phyloP scores from a whole-genome alignment of 176 grass and related monocot genomes.

The Cymbopogon citratus region DNA sequence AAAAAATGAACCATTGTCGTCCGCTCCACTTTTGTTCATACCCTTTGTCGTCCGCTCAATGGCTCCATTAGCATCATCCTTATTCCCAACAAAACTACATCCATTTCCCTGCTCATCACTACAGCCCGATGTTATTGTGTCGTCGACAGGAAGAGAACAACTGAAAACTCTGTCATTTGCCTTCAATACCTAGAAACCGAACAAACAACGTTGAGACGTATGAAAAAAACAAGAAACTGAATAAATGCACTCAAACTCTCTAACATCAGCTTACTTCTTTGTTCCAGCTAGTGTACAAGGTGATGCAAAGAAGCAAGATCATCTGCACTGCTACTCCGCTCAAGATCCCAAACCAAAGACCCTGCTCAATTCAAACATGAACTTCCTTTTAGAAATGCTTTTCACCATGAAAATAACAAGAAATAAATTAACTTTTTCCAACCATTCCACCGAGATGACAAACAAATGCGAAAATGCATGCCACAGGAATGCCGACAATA shows the following conservation, averaged over 20 bases:
- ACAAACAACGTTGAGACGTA: not conserved
- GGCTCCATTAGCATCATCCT: not conserved
- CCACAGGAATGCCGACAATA: not conserved
- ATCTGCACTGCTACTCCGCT: constrained; percentile 1
- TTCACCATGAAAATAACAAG: not conserved
- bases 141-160: not conserved
- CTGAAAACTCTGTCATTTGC: constrained; percentile 10
- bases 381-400: not conserved
- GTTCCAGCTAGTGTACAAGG: not conserved
- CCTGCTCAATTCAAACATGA: not conserved
- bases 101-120: not conserved
- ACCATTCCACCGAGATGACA: constrained; percentile 6
- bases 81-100: not conserved
- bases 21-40: not conserved
- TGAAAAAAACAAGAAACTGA: not conserved
- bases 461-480: not conserved
- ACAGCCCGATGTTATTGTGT: not conserved
- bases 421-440: not conserved
- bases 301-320: constrained; percentile 7
- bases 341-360: constrained; percentile 6
- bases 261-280: not conserved
- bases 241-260: not conserved
- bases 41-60: not conserved
- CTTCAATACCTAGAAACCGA: not conserved
- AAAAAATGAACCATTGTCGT: too few species aligned